Percentiles rank a stretch among this genome's conserved stretches.
Conservation (phyloP, 345 rosid species). For the Lepidium didymum region DNA sequence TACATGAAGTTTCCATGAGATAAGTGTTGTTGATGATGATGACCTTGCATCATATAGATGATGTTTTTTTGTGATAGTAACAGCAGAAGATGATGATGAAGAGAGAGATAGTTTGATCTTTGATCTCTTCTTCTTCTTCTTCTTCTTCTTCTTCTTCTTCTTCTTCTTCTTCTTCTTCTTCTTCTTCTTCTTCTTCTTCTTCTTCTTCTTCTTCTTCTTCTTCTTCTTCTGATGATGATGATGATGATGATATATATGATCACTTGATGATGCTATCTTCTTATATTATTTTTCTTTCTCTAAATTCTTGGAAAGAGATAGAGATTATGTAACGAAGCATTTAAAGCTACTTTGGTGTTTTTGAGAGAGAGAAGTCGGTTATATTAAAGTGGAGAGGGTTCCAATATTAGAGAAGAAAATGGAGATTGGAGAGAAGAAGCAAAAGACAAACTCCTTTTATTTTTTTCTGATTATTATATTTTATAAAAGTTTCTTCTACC, state of each 20-base stretch:
- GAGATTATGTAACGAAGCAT: conserved; percentile 34
- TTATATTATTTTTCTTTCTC: conserved; percentile 28
- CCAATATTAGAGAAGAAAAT: conserved; percentile 11
- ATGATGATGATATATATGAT: conserved; percentile 38
- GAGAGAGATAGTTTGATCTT: conserved; percentile 26
- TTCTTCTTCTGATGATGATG: conserved; percentile 10
- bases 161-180: conserved; percentile 17
- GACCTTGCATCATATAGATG: conserved; percentile 26
- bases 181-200: conserved; percentile 18
- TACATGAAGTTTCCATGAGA: conserved; percentile 70
- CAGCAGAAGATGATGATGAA: conserved; percentile 32
- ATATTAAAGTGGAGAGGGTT: conserved; percentile 25
- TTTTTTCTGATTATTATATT: neutral
- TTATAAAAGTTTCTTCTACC: conserved; percentile 11
- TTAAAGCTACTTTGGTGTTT: conserved; percentile 24
- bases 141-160: conserved; percentile 18
- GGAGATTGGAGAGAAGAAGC: conserved; percentile 31
- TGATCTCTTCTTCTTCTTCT: conserved; percentile 11
- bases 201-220: conserved; percentile 18
- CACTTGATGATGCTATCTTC: conserved; percentile 20
- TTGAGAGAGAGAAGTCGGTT: conserved; percentile 33
- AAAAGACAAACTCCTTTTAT: conserved; percentile 36
- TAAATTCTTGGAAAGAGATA: conserved; percentile 31
- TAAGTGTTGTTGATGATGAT: conserved; percentile 35
- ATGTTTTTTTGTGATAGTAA: conserved; percentile 26